Conservation (phyloP, 2,329 filamentous ascomycete species). For the Cytospora mali region DNA sequence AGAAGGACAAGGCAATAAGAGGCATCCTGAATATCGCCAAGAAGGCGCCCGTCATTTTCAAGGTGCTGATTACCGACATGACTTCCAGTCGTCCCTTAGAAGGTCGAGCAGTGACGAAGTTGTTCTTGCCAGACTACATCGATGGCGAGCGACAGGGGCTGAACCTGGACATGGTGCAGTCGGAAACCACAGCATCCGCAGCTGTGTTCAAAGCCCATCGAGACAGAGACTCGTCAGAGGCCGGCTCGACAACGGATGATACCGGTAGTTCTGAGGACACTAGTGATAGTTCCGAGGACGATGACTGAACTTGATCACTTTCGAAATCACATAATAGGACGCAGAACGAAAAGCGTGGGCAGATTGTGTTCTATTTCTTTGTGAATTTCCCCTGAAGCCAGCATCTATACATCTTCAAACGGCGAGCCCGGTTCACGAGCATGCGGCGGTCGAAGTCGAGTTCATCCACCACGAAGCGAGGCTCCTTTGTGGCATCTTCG, state of each 20-base stretch:
- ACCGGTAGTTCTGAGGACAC: background rate
- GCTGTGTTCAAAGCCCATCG: background rate
- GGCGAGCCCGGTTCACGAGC: slow-evolving; percentile 86
- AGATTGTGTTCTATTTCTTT: slow-evolving; percentile 55
- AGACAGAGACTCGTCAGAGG: background rate
- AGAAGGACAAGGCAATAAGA: background rate
- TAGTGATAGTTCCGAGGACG: background rate
- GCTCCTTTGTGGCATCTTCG: slow-evolving; percentile 34
- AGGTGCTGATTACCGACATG: background rate
- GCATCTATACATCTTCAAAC: slow-evolving; percentile 97
- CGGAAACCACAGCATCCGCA: background rate
- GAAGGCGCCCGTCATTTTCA: background rate
- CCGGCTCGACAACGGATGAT: background rate
- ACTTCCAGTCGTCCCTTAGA: background rate
- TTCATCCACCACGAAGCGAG: slow-evolving; percentile 70
- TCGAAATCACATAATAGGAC: background rate
- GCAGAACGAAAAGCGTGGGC: background rate
- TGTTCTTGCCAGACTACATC: background rate
- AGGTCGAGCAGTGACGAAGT: background rate
- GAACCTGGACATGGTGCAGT: background rate
- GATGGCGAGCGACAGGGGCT: background rate
- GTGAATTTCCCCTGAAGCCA: slow-evolving; percentile 87
- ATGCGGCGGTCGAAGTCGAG: slow-evolving; percentile 85
- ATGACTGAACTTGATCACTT: background rate
- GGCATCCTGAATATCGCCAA: background rate